phyloP scores from a whole-genome alignment of 2,329 filamentous ascomycete genomes.

The Aureobasidium vineae region DNA sequence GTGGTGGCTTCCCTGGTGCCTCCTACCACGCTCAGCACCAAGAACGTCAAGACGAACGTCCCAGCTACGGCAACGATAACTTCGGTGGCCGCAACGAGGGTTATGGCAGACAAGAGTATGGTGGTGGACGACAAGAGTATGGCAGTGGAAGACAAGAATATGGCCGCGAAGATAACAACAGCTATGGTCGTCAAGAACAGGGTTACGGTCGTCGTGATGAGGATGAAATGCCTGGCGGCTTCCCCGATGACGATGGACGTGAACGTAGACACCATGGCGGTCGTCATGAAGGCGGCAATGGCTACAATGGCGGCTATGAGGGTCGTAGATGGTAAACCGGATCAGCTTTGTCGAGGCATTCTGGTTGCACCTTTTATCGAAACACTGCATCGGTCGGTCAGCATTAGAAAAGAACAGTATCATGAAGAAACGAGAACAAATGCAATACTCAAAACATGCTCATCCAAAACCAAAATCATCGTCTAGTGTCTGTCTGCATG shows the following conservation, averaged over 20 bases:
- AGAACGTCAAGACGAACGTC: constrained; percentile 24
- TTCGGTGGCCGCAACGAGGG: constrained; percentile 23
- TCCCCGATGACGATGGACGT: neutral
- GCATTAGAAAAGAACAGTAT: neutral
- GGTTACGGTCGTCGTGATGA: constrained; percentile 7
- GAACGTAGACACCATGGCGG: constrained; percentile 18
- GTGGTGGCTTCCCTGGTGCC: constrained; percentile 35
- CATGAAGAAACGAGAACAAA: neutral
- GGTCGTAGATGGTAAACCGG: constrained; percentile 17
- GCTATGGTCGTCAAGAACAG: constrained; percentile 13
- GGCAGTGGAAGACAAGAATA: constrained; percentile 27
- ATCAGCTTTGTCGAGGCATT: neutral
- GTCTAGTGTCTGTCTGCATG: neutral
- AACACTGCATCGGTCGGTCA: neutral
- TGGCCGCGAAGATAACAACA: constrained; percentile 27
- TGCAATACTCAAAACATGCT: neutral
- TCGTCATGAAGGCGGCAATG: neutral
- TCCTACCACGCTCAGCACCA: constrained; percentile 31
- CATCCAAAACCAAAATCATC: neutral
- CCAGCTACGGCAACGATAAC: constrained; percentile 26
- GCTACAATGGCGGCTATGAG: constrained; percentile 3
- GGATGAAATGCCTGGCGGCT: constrained; percentile 20
- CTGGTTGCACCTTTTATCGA: neutral
- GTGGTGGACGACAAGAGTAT: constrained; percentile 27
- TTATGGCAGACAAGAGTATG: constrained; percentile 28